phyloP scores from a whole-genome alignment of 106 monocot species.

The Acorus gramineus region DNA sequence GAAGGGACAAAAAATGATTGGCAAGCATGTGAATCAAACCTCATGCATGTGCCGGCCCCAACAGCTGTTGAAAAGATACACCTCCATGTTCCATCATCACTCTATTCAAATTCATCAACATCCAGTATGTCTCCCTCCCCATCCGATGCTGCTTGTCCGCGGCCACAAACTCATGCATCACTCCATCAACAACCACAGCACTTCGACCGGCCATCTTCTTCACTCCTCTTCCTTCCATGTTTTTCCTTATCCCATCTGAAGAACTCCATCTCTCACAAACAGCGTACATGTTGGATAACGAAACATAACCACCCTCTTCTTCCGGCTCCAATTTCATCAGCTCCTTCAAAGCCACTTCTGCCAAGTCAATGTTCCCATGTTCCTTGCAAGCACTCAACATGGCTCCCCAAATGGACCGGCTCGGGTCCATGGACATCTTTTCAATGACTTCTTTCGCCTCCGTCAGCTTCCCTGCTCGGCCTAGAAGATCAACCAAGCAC shows the following conservation, averaged over 20 bases:
- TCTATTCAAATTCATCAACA: slow-evolving; percentile 20
- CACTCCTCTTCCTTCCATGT: slow-evolving; percentile 43
- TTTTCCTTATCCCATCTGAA: slow-evolving; percentile 30
- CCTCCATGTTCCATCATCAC: slow-evolving; percentile 13
- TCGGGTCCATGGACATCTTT: slow-evolving; percentile 41
- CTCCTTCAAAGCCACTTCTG: slow-evolving; percentile 28
- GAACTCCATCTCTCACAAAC: slow-evolving; percentile 40
- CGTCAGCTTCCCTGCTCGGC: slow-evolving; percentile 43
- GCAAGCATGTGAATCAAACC: too few relatives aligned
- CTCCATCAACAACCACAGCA: slow-evolving; percentile 30
- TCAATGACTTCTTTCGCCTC: slow-evolving; percentile 34
- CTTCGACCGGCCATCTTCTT: slow-evolving; percentile 49
- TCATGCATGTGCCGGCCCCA: too few relatives aligned
- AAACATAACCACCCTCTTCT: slow-evolving; percentile 56
- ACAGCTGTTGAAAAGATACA: too few relatives aligned
- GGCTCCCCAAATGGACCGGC: slow-evolving; percentile 56
- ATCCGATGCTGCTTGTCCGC: slow-evolving; percentile 31
- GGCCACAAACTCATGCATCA: slow-evolving; percentile 42
- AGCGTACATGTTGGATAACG: slow-evolving; percentile 53
- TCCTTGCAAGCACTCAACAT: slow-evolving; percentile 43
- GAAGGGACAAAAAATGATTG: too few relatives aligned
- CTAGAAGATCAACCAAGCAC: slow-evolving; percentile 59
- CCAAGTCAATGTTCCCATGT: slow-evolving; percentile 23
- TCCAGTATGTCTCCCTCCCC: slow-evolving; percentile 9
- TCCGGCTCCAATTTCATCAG: slow-evolving; percentile 43